Evolutionary conservation across 176 grass and related monocot species (phyloP), one percentile per base, ranked within the genome.

Genomic region (Lolium perenne): DNA sequence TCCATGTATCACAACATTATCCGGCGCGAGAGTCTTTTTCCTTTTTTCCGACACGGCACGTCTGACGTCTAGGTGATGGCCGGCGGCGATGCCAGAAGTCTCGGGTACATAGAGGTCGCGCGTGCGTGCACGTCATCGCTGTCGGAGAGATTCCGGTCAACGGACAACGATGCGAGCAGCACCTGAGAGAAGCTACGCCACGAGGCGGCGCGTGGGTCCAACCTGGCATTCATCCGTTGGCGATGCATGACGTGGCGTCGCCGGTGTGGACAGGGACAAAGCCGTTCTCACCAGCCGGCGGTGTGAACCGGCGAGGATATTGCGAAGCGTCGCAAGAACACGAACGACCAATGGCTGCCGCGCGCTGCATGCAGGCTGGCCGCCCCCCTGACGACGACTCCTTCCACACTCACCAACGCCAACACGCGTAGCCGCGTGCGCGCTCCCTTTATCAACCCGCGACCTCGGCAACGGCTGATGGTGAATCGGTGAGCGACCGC

Each of bases 331-430:
- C 67, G 65, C 48, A 56, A 25, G 79, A 14, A 49, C 76, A 38
- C 25, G 18, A 66, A 0, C 20, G 85, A 47, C 12, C 62, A 66
- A 74, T 45, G 79, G 82, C 70, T 15, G 70, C 80, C 21, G 71
- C 57, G 3, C 17, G 53, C 54, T 3, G 55, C 50, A 25, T 70
- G 73, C 69, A 76, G 10, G 50, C 80, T 40, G 12, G 35, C 63
- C 15, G 48, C n/a, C 49, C 43, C 72, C 32, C 6, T 50, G 6
- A 0, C 17, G 40, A 76, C 80, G 40, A 76, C 80, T 29, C 80
- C 89, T 74, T 90, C 89, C 80, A 79, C 89, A 83, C 77, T 16
- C 89, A 64, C 78, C 80, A 38, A 2, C 78, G 62, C 59, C 72
- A 57, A 10, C 58, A 26, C 81, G 55, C 79, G 79, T 81, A 38